Conservation (phyloP, 208 protist genomes). For the Leishmania gerbilli region DNA sequence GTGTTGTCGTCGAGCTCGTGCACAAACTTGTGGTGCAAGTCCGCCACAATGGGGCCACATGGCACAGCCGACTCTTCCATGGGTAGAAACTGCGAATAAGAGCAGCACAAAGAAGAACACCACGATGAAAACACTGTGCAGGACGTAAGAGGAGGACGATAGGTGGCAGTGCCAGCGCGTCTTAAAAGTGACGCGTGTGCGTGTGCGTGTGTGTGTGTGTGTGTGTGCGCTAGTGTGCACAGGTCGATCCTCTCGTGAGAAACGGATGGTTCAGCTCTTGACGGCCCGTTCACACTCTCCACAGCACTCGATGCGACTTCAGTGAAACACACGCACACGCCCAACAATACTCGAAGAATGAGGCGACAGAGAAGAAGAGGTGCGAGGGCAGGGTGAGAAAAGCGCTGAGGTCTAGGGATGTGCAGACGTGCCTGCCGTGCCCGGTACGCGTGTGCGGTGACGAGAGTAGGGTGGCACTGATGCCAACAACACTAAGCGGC, state of each 20-base stretch:
- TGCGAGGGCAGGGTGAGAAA: neutral
- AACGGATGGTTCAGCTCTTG: neutral
- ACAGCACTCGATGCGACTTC: neutral
- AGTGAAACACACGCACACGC: neutral
- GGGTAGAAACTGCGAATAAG: neutral
- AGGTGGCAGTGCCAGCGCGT: neutral
- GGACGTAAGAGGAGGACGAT: neutral
- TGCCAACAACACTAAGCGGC: neutral
- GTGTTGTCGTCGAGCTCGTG: slow-evolving; percentile 78
- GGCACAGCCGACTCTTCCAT: neutral
- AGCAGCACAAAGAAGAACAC: too few relatives aligned
- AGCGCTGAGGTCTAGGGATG: neutral
- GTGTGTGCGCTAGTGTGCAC: neutral
- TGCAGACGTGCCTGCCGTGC: neutral
- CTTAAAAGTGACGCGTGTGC: neutral
- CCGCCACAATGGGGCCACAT: slow-evolving; percentile 38
- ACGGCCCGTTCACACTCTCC: neutral
- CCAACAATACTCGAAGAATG: too few relatives aligned
- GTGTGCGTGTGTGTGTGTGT: neutral
- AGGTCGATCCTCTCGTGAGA: neutral
- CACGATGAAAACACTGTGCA: too few relatives aligned
- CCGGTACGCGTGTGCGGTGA: neutral
- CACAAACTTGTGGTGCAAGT: slow-evolving; percentile 80
- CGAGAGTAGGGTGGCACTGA: neutral
- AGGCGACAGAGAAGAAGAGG: neutral